Evolutionary conservation across 2,329 filamentous ascomycete genomes (phyloP).

Genomic region (Corinectria fuckeliana): DNA sequence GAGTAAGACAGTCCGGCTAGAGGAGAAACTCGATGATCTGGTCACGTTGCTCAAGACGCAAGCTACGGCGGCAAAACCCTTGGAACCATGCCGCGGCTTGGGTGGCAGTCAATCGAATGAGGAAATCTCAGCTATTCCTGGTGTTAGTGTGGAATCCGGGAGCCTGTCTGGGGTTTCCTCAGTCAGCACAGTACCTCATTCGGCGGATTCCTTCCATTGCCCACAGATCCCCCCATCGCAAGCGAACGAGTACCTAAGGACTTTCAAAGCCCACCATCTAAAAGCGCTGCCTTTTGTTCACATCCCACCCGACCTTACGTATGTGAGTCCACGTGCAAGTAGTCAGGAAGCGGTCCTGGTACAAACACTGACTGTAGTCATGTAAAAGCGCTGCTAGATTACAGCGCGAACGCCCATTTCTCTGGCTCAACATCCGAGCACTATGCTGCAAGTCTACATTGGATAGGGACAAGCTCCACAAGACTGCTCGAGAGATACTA

Average conservation of each 20-base stretch:
- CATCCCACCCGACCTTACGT: slow-evolving; percentile 26
- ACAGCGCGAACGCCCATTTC: slow-evolving; percentile 41
- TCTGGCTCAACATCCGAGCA: slow-evolving; percentile 46
- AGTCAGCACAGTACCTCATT: not conserved
- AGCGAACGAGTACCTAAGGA: slow-evolving; percentile 18
- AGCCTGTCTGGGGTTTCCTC: not conserved
- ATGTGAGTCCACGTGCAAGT: not conserved
- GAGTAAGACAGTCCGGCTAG: slow-evolving; percentile 30
- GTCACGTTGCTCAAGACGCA: slow-evolving; percentile 39
- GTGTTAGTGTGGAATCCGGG: not conserved
- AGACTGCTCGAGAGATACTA: slow-evolving; percentile 27
- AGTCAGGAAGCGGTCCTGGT: not conserved
- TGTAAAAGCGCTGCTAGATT: slow-evolving; percentile 29
- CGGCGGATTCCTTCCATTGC: not conserved
- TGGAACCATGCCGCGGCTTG: not conserved
- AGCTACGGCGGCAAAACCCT: not conserved
- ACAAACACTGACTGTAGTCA: not conserved
- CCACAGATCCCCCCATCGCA: not conserved
- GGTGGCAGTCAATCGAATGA: not conserved
- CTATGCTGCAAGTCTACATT: slow-evolving; percentile 29
- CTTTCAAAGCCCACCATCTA: slow-evolving; percentile 35
- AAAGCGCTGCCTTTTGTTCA: slow-evolving; percentile 39
- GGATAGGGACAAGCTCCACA: slow-evolving; percentile 31
- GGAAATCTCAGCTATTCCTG: not conserved
- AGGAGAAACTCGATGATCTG: slow-evolving; percentile 39